phyloP scores from a whole-genome alignment of 108 stramenopile genomes.

The Nitzschia putrida region DNA sequence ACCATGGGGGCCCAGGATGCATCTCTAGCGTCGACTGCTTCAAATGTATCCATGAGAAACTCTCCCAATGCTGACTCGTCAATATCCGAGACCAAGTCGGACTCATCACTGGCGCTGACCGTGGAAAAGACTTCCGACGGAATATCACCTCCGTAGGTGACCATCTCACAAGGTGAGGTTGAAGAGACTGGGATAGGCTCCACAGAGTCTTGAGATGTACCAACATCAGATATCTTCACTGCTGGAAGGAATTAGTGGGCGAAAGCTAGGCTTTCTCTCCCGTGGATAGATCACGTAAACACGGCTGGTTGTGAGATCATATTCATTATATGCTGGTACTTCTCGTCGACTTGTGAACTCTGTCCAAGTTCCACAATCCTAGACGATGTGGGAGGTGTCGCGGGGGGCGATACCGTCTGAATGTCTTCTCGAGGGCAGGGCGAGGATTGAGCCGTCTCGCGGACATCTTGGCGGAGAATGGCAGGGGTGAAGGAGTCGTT shows the following conservation, averaged over 20 bases:
- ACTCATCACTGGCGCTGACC: slow-evolving; percentile 1
- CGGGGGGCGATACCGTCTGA: slow-evolving; percentile 21
- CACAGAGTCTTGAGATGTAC: slow-evolving; percentile 11
- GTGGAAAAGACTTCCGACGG: not conserved
- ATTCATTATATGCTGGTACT: slow-evolving; percentile 46
- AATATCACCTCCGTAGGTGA: not conserved
- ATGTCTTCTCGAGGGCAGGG: slow-evolving; percentile 4
- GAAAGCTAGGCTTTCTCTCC: slow-evolving; percentile 5
- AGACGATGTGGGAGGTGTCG: not conserved
- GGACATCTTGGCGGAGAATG: slow-evolving; percentile 32
- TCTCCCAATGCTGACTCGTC: slow-evolving; percentile 41
- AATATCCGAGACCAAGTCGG: slow-evolving; percentile 4
- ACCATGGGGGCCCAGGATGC: too few species aligned
- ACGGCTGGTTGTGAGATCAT: slow-evolving; percentile 63
- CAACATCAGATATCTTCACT: slow-evolving; percentile 61
- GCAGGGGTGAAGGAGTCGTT: slow-evolving; percentile 24
- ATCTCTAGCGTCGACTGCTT: slow-evolving; percentile 21
- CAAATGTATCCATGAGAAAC: slow-evolving; percentile 44
- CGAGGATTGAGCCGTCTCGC: slow-evolving; percentile 1
- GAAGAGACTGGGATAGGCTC: not conserved
- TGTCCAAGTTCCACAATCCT: slow-evolving; percentile 6
- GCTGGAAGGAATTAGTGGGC: slow-evolving; percentile 52
- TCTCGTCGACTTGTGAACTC: slow-evolving; percentile 16
- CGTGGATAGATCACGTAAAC: slow-evolving; percentile 38
- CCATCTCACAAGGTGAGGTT: not conserved